Conservation (phyloP, 768 basidiomycete genomes). For the Cystofilobasidium bisporidii region DNA sequence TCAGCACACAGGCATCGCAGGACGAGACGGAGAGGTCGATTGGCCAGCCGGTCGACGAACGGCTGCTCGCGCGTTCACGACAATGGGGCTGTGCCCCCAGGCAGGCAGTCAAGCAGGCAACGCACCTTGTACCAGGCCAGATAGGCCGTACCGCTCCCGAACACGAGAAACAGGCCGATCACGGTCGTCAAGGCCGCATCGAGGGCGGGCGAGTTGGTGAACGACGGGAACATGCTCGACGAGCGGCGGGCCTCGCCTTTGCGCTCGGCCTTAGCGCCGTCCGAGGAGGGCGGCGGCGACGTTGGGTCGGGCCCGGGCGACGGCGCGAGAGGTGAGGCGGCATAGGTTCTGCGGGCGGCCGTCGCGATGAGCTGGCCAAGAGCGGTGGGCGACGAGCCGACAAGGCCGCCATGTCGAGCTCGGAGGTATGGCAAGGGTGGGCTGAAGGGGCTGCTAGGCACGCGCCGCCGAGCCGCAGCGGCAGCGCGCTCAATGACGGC, state of each 20-base stretch:
- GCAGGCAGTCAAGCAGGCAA: neutral
- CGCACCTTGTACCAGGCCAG: constrained; percentile 70
- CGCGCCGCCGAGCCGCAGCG: no score
- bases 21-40: no score
- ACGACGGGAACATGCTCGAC: constrained; percentile 9
- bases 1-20: no score
- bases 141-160: constrained; percentile 63
- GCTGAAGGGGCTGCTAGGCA: no score
- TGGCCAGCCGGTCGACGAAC: no score
- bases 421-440: no score
- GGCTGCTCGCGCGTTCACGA: no score
- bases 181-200: constrained; percentile 26
- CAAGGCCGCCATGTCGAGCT: no score
- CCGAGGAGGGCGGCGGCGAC: neutral
- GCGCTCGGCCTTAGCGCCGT: neutral
- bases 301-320: neutral
- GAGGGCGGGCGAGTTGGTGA: constrained; percentile 15
- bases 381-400: no score
- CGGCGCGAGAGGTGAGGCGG: neutral
- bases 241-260: neutral
- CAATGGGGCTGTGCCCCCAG: no score
- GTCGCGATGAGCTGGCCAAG: no score
- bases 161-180: constrained; percentile 41
- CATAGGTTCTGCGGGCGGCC: neutral
- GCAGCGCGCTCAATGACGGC: no score